phyloP scores from a whole-genome alignment of 2,329 filamentous ascomycete genomes.

The Ophiostoma fasciatum region DNA sequence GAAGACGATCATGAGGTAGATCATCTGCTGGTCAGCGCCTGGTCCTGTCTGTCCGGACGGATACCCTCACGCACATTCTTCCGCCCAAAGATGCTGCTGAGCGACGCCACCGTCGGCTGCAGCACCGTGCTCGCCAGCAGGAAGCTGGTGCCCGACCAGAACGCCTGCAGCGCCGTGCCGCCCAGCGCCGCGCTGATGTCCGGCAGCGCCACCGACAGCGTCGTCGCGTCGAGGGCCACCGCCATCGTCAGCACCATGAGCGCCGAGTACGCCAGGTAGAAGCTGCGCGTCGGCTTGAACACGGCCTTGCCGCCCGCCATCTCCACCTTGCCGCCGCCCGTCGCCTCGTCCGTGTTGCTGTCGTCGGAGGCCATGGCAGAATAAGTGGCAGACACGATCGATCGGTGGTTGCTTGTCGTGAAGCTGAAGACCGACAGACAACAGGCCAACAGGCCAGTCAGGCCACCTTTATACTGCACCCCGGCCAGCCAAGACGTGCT shows the following conservation, averaged over 20 bases:
- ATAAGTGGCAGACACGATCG: not conserved
- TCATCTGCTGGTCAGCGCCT: conserved; percentile 6
- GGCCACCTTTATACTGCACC: too few relatives aligned
- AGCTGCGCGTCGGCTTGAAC: conserved; percentile 21
- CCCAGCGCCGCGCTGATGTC: conserved; percentile 32
- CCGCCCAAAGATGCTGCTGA: conserved; percentile 12
- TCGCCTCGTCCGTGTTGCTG: not conserved
- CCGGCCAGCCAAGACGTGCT: too few relatives aligned
- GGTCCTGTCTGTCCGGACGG: too few relatives aligned
- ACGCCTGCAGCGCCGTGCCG: conserved; percentile 44
- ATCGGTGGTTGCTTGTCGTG: too few relatives aligned
- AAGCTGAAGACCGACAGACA: too few relatives aligned
- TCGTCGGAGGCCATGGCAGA: not conserved
- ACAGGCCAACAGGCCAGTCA: too few relatives aligned
- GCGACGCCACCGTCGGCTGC: conserved; percentile 29
- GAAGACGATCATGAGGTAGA: conserved; percentile 9
- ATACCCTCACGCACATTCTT: conserved; percentile 12
- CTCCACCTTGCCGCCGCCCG: conserved; percentile 10
- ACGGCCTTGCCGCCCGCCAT: conserved; percentile 11
- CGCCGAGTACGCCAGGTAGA: conserved; percentile 33
- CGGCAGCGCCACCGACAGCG: conserved; percentile 45
- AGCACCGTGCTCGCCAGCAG: conserved; percentile 48
- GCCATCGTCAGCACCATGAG: conserved; percentile 42
- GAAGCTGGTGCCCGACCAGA: conserved; percentile 59
- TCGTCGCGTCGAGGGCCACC: conserved; percentile 51